These are phyloP conservation scores for Penicillium salamii DNA, from an alignment of 495 filamentous ascomycete genomes.

Conservation along the genomic window DNA sequence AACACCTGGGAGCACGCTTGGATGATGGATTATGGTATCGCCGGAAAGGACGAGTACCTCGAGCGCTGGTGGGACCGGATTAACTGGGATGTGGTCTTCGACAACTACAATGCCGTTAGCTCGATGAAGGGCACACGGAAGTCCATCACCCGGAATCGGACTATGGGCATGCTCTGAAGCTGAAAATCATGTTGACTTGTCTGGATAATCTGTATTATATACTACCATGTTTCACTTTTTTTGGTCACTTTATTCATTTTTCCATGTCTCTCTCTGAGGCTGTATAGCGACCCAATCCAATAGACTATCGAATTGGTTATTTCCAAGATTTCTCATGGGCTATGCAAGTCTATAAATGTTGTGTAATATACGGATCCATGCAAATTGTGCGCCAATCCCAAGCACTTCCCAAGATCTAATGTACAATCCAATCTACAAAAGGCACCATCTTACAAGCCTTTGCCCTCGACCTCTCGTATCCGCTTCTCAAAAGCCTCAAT, in stretches of 20 bases:
- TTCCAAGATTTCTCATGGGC: not conserved
- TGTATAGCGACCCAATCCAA: slow-evolving; percentile 18
- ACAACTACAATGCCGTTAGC: slow-evolving; percentile 41
- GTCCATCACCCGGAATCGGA: slow-evolving; percentile 22
- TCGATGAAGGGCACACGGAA: slow-evolving; percentile 20
- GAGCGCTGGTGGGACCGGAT: slow-evolving; percentile 83
- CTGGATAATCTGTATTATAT: slow-evolving; percentile 34
- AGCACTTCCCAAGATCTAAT: slow-evolving; percentile 2
- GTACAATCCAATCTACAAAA: not conserved
- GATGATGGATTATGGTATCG: slow-evolving; percentile 79
- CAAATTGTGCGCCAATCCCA: not conserved
- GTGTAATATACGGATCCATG: not conserved
- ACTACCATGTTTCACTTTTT: slow-evolving; percentile 22
- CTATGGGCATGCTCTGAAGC: slow-evolving; percentile 30
- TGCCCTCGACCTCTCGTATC: slow-evolving; percentile 55
- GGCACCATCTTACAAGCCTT: slow-evolving; percentile 11
- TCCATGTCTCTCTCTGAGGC: slow-evolving; percentile 2
- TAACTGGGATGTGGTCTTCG: slow-evolving; percentile 74
- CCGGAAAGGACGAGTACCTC: slow-evolving; percentile 73
- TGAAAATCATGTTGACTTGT: slow-evolving; percentile 15
- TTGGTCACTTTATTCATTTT: slow-evolving; percentile 8
- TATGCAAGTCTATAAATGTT: not conserved
- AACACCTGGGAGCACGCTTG: slow-evolving; percentile 97
- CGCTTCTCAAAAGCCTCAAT: slow-evolving; percentile 89
- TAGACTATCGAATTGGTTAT: slow-evolving; percentile 12